Evolutionary conservation across 2,329 filamentous ascomycete species (phyloP), one percentile per base, ranked within the genome.

Genomic region (Hymenoscyphus repandus): DNA sequence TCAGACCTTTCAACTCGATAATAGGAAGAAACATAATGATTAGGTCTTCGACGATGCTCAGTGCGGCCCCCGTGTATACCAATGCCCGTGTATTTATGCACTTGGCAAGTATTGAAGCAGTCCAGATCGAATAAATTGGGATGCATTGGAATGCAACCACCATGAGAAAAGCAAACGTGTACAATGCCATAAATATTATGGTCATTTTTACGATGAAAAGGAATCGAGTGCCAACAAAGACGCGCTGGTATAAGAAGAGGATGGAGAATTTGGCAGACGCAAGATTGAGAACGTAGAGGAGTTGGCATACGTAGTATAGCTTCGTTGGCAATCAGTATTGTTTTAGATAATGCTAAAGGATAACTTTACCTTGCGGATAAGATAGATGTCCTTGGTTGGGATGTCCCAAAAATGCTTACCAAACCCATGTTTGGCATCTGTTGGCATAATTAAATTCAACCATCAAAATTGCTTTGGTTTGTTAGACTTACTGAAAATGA

Each of bases 11-110:
- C 49, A 86, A 65, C 36, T 85, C 79, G 2, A 80, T 80, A 69
- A 85, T 80, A 0, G 82, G 83, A 11, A 86, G 70, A 40, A 85
- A 77, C n/a, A 87, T 70, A 31, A 87, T 79, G 36, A 80, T 77
- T 32, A 86, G 67, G 56, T 87, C 84, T 15, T 83, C 85, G 48
- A 83, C 78, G 56, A 87, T 83, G 67, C 86, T 86, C 47, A 86
- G 73, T 0, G 81, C 82, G 1, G 82, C 80, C 1, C 81, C 85
- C 5, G 81, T 80, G 9, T 85, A 78, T 58, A 85, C 83, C 33
- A 86, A 72, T 1, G 79, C 82, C 49, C 83, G 72, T 36, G 83
- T 79, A 61, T 85, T 76, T 43, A 75, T 79, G 62, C 83, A 86
- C 32, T 68, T 69, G 5, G 59, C 51, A 12, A 30, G 22, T 2